Conservation (phyloP, 2,329 filamentous ascomycete genomes). For the Monilinia aucupariae region DNA sequence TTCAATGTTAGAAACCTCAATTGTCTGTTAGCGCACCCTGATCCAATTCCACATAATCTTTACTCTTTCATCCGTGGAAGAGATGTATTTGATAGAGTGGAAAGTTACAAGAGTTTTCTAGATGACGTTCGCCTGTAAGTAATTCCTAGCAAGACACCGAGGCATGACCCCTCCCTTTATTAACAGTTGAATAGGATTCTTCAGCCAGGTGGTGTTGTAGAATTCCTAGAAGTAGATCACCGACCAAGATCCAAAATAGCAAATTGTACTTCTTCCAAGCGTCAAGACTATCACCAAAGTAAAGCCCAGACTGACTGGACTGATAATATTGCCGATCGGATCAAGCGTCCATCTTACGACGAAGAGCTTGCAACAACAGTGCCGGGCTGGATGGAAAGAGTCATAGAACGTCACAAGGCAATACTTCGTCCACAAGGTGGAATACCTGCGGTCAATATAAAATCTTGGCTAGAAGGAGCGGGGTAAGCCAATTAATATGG, state of each 20-base stretch:
- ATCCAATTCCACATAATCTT: constrained; percentile 28
- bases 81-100: constrained; percentile 31
- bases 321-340: constrained; percentile 28
- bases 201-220: constrained; percentile 33
- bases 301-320: constrained; percentile 27
- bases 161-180: background rate
- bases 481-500: constrained; percentile 25
- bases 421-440: constrained; percentile 28
- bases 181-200: constrained; percentile 20
- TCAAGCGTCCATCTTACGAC: constrained; percentile 25
- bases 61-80: constrained; percentile 32
- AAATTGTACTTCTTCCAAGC: background rate
- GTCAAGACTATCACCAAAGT: constrained; percentile 23
- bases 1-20: constrained; percentile 33
- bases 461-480: constrained; percentile 31
- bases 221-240: constrained; percentile 33
- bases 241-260: constrained; percentile 25
- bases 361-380: constrained; percentile 27
- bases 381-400: constrained; percentile 30
- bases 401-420: constrained; percentile 28
- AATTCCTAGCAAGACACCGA: background rate
- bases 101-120: constrained; percentile 31
- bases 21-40: constrained; percentile 22
- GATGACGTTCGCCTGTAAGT: constrained; percentile 31
- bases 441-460: constrained; percentile 30